Percentiles rank a stretch among this genome's conserved stretches.
Conservation (phyloP, 306 rosid genomes). For the Arachis hypogaea region DNA sequence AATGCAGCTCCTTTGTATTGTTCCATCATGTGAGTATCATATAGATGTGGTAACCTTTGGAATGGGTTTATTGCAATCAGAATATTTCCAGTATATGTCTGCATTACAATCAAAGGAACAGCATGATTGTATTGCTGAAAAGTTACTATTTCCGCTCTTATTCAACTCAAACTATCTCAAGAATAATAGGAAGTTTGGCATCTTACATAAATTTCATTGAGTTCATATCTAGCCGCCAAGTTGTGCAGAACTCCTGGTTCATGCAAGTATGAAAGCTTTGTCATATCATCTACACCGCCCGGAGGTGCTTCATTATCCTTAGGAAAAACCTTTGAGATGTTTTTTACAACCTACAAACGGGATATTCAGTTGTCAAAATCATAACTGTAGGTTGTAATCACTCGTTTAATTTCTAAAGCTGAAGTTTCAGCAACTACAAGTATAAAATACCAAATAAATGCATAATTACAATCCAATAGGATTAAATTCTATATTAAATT, state of each 20-base stretch:
- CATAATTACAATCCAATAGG: conserved; percentile 12
- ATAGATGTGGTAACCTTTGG: conserved; percentile 96
- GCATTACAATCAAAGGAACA: conserved; percentile 48
- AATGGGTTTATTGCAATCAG: conserved; percentile 97
- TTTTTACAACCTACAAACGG: conserved; percentile 69
- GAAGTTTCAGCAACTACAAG: conserved; percentile 13
- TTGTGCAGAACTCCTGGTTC: conserved; percentile 98
- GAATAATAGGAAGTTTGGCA: conserved; percentile 26
- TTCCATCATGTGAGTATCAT: conserved; percentile 98
- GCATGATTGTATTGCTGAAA: conserved; percentile 37
- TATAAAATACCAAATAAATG: conserved; percentile 32
- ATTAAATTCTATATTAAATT: conserved; percentile 20
- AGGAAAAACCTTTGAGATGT: conserved; percentile 90
- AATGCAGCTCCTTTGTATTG: conserved; percentile 96
- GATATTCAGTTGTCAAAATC: conserved; percentile 38
- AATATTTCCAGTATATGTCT: conserved; percentile 99
- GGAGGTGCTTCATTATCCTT: conserved; percentile 97
- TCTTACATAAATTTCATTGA: conserved; percentile 96
- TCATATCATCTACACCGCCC: conserved; percentile 99
- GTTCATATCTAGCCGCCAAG: conserved; percentile 98
- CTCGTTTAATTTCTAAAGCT: not conserved
- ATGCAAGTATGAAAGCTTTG: conserved; percentile 96
- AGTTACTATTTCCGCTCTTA: conserved; percentile 33
- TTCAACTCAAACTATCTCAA: conserved; percentile 30
- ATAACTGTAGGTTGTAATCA: conserved; percentile 10